Base-by-base conservation (phyloP, 768 basidiomycete genomes). In the Pleurotus pulmonarius region DNA sequence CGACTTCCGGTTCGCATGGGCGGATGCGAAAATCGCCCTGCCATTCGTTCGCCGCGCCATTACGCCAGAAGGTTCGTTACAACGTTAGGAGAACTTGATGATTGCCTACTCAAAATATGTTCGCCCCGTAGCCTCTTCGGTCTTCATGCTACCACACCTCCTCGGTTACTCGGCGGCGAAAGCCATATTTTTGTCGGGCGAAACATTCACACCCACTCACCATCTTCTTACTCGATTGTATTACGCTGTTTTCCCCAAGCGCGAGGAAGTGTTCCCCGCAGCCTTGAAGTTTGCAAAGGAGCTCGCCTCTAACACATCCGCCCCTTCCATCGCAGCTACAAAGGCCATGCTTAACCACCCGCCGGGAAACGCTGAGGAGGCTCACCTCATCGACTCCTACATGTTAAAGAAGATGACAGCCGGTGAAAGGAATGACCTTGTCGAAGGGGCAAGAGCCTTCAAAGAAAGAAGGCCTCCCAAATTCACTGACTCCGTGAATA, bases 131-230 rank as follows among this genome's bases (percentile, higher is more conserved):
- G 78, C 76, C 20, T 69, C 66, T 8, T 76, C 77, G 8, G 69
- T 66, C 39, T 83, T 77, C 63, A 74, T 83, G 49, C 75, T 84
- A n/a, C 82, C 83, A 22, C 75, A 76, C 16, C 75, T 84, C 37
- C 61, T 83, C 16, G 81, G 82, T 4, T 74, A 76, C 56, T 79
- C 83, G 13, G 72, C 76, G 5, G 80, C 83, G 8, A 72, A 68
- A 47, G 74, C 79, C 18, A 73, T 83, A n/a, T 71, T 83, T 24
- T 69, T 83, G 25, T 75, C 76, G 0, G 83, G 79, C 18, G 66
- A 67, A 3, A 76, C 75, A 3, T 67, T 80, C 40, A 60, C 71
- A 1, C 75, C 83, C 0, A 69, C 72, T 18, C 82, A 81, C 0
- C 79, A 74, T 4, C 61, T 71, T 39, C 69, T 82, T 37, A 64